phyloP scores from a whole-genome alignment of 108 stramenopile species.

The Skeletonema costatum region DNA sequence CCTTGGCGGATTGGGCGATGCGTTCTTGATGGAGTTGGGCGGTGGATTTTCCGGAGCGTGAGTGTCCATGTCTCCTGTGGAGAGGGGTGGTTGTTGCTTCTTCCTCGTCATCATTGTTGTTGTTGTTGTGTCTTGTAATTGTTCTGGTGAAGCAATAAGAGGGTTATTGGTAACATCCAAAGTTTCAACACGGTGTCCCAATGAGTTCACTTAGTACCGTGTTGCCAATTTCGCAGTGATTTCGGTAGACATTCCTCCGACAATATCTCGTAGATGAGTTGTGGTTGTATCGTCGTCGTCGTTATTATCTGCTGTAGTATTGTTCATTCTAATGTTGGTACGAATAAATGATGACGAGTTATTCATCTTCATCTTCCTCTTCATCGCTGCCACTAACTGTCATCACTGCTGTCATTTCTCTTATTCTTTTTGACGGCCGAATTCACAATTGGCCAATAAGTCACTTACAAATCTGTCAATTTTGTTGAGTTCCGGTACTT shows the following conservation, averaged over 20 bases:
- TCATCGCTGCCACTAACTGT: neutral
- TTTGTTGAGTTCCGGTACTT: constrained; percentile 7
- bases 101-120: neutral
- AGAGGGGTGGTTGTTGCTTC: neutral
- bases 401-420: neutral
- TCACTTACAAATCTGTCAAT: constrained; percentile 21
- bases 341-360: constrained; percentile 30
- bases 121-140: neutral
- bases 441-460: constrained; percentile 14
- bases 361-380: neutral
- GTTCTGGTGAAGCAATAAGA: neutral
- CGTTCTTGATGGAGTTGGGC: neutral
- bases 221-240: constrained; percentile 29
- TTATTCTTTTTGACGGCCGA: neutral
- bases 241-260: constrained; percentile 31
- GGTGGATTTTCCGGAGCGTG: neutral
- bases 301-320: neutral
- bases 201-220: constrained; percentile 39
- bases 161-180: neutral
- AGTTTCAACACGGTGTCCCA: constrained; percentile 52
- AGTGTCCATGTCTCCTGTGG: neutral
- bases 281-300: neutral
- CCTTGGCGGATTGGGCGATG: neutral
- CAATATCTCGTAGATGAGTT: constrained; percentile 27
- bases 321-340: constrained; percentile 20